A percentile compares a stretch with the other conserved stretches of the same genome.
phyloP scores from a whole-genome alignment of 306 rosid species.

The Medicago lupulina region DNA sequence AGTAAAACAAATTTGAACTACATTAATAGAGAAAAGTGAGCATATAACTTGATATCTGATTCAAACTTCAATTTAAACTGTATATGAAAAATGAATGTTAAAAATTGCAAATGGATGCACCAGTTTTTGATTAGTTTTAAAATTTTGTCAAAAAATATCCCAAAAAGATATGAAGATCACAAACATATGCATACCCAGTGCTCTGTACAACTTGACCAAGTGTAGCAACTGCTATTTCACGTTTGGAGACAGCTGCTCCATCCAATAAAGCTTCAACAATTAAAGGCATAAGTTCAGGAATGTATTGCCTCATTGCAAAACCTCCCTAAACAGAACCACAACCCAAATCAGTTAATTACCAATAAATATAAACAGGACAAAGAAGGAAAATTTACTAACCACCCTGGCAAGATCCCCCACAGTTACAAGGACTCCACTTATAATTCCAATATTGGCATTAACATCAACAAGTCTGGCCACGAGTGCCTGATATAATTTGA shows the following conservation, averaged over 20 bases:
- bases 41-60: constrained; percentile 31
- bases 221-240: constrained; percentile 95
- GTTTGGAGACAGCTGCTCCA: constrained; percentile 92
- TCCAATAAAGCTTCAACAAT: constrained; percentile 95
- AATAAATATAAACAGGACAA: constrained; percentile 9
- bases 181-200: constrained; percentile 76
- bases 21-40: constrained; percentile 33
- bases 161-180: constrained; percentile 15
- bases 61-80: constrained; percentile 24
- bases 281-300: constrained; percentile 98
- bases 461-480: constrained; percentile 85
- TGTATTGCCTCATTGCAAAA: constrained; percentile 94
- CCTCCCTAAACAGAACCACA: constrained; percentile 75
- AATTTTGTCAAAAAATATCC: constrained; percentile 19
- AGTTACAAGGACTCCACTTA: constrained; percentile 96
- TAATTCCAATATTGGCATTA: constrained; percentile 80
- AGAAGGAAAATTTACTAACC: constrained; percentile 65
- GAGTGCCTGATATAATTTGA: constrained; percentile 72
- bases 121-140: constrained; percentile 24
- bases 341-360: constrained; percentile 30
- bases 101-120: constrained; percentile 22
- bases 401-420: constrained; percentile 99
- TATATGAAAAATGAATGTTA: constrained; percentile 24
- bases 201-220: constrained; percentile 99
- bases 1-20: constrained; percentile 19